A percentile compares a stretch with the other conserved stretches of the same genome.
Evolutionary conservation across 2,329 filamentous ascomycete genomes (phyloP).

Genomic region (Didymella lethalis): DNA sequence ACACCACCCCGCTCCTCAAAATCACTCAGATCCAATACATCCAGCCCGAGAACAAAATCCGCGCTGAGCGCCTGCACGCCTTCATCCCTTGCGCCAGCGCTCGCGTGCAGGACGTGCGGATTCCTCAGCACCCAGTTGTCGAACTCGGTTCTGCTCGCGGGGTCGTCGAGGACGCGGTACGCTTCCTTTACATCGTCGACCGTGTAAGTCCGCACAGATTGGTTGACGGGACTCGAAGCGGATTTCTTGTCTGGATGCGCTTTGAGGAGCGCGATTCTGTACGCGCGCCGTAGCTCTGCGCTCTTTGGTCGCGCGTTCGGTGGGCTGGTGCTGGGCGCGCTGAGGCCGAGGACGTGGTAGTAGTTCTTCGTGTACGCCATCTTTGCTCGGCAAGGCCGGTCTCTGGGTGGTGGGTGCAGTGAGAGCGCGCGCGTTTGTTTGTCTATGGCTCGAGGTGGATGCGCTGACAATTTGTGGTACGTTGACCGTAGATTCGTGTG

Average conservation of each 20-base stretch:
- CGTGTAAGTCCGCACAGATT: constrained; percentile 39
- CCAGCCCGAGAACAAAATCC: constrained; percentile 58
- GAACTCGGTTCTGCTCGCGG: constrained; percentile 54
- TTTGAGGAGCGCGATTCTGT: constrained; percentile 63
- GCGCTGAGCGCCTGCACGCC: constrained; percentile 13
- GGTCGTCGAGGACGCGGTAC: constrained; percentile 62
- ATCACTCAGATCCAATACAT: constrained; percentile 66
- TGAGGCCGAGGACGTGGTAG: constrained; percentile 40
- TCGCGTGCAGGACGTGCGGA: constrained; percentile 2
- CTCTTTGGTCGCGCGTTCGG: constrained; percentile 7
- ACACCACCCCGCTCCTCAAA: constrained; percentile 28
- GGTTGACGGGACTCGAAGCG: no score
- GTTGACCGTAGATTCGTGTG: constrained; percentile 1
- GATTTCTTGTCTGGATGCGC: constrained; percentile 66
- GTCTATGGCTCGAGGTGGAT: not conserved
- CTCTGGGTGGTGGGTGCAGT: not conserved
- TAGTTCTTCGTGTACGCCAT: constrained; percentile 43
- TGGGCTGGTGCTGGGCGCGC: constrained; percentile 12
- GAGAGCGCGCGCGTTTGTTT: not conserved
- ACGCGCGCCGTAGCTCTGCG: constrained; percentile 52
- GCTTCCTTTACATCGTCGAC: constrained; percentile 68
- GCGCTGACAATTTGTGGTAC: constrained; percentile 3
- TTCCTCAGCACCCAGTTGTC: constrained; percentile 33
- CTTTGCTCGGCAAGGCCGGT: not conserved
- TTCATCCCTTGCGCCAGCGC: not conserved